phyloP scores from a whole-genome alignment of 1,284 basidiomycete genomes.

The Trichosporon sp. region DNA sequence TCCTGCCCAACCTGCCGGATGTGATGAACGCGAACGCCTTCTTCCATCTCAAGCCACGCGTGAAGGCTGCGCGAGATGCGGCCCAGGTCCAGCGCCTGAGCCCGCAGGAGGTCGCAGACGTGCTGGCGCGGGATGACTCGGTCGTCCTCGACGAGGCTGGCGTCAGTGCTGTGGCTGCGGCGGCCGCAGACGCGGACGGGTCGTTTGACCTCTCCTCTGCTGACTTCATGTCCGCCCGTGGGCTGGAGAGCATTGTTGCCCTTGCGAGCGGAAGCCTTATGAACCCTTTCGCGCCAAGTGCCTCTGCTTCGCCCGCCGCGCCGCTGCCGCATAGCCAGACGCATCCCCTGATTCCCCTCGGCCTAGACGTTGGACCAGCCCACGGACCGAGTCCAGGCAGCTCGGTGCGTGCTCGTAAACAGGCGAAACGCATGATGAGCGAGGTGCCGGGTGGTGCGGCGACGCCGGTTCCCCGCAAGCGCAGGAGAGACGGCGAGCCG shows the following conservation, averaged over 20 bases:
- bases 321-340: not conserved
- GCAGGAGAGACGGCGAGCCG: constrained; percentile 4
- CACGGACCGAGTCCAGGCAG: constrained; percentile 22
- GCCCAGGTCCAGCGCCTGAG: constrained; percentile 15
- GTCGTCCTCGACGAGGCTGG: constrained; percentile 7
- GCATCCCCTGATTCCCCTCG: constrained; percentile 10
- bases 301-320: not conserved
- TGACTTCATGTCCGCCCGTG: constrained; percentile 21
- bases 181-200: constrained; percentile 6
- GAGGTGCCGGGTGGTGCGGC: constrained; percentile 40
- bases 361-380: constrained; percentile 3
- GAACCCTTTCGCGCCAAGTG: constrained; percentile 14
- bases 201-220: constrained; percentile 20
- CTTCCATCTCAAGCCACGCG: constrained; percentile 22
- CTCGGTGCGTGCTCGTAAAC: constrained; percentile 33
- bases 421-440: constrained; percentile 30
- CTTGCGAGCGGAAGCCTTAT: constrained; percentile 14
- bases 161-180: constrained; percentile 10
- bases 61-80: constrained; percentile 22
- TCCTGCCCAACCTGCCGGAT: constrained; percentile 27
- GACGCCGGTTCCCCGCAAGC: constrained; percentile 34
- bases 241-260: constrained; percentile 21
- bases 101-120: constrained; percentile 27
- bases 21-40: constrained; percentile 31
- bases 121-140: constrained; percentile 18